A percentile compares a stretch with the other conserved stretches of the same genome.
These are phyloP conservation scores for Hymenoscyphus scutula DNA, from an alignment of 2,329 filamentous ascomycete genomes.

Conservation along the genomic window DNA sequence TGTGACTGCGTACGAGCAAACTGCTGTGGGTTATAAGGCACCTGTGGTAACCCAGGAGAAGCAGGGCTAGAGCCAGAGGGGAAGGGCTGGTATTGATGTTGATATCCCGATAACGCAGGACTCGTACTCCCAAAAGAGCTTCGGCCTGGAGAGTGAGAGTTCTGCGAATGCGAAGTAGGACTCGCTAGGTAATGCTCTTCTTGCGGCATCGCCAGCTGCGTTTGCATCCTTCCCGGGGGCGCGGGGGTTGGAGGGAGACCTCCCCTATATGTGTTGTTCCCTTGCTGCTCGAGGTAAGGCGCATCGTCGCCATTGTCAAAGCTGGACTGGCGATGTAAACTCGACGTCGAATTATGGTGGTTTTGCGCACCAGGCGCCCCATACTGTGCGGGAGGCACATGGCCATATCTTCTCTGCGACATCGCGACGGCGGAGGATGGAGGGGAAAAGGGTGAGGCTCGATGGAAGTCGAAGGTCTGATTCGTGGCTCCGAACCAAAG, in stretches of 20 bases:
- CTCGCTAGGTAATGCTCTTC: conserved; percentile 63
- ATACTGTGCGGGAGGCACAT: conserved; percentile 65
- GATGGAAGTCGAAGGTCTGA: background rate
- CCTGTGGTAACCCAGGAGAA: conserved; percentile 40
- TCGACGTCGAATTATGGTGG: conserved; percentile 36
- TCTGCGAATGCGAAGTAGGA: conserved; percentile 20
- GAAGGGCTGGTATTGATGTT: conserved; percentile 51
- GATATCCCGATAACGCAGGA: conserved; percentile 44
- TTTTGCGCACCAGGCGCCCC: conserved; percentile 42
- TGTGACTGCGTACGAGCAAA: conserved; percentile 47
- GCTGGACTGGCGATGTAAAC: conserved; percentile 57
- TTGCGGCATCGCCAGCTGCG: conserved; percentile 32
- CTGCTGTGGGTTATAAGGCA: conserved; percentile 61
- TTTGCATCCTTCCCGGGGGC: conserved; percentile 26
- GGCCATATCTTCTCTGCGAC: conserved; percentile 59
- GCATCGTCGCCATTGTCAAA: conserved; percentile 76
- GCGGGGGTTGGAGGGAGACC: conserved; percentile 27
- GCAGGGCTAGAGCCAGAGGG: conserved; percentile 32
- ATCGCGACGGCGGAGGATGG: background rate
- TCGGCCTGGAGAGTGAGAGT: conserved; percentile 29
- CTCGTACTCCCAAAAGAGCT: conserved; percentile 30
- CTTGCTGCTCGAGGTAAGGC: conserved; percentile 45
- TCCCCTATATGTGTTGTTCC: conserved; percentile 33
- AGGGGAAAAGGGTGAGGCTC: background rate
- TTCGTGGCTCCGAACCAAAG: background rate